Conservation (phyloP, 164 flowering plant species). For the Vitis labrusca region DNA sequence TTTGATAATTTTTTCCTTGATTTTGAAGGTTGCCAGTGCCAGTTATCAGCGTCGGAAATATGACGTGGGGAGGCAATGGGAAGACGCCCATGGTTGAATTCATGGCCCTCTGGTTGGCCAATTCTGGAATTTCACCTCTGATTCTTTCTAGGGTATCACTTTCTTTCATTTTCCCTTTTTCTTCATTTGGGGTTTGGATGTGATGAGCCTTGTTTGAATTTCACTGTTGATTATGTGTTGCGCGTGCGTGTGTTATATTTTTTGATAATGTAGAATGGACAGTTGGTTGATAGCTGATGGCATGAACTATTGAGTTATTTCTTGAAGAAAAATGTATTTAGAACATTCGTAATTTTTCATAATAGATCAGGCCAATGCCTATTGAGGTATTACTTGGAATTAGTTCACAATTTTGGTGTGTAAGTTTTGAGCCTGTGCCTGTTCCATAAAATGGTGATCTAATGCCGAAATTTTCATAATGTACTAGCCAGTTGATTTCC, state of each 20-base stretch:
- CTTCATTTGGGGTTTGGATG: neutral
- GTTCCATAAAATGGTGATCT: too few relatives aligned
- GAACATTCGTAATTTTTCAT: neutral
- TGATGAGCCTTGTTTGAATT: too few relatives aligned
- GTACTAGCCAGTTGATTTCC: too few relatives aligned
- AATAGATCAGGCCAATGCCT: neutral
- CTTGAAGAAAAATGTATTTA: neutral
- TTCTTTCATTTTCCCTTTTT: neutral
- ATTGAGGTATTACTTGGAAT: too few relatives aligned
- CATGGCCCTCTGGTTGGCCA: slow-evolving; percentile 45
- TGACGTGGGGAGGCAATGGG: slow-evolving; percentile 98
- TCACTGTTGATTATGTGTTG: too few relatives aligned
- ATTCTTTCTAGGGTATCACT: slow-evolving; percentile 70
- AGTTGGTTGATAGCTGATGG: too few relatives aligned
- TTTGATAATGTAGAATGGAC: too few relatives aligned
- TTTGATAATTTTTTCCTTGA: neutral
- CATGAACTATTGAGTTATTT: too few relatives aligned
- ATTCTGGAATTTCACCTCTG: slow-evolving; percentile 67
- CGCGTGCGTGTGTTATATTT: too few relatives aligned
- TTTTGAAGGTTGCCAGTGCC: slow-evolving; percentile 74
- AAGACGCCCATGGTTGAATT: slow-evolving; percentile 97
- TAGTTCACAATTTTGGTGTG: too few relatives aligned
- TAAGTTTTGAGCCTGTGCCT: too few relatives aligned
- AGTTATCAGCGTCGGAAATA: slow-evolving; percentile 89
- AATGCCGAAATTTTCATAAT: too few relatives aligned